Evolutionary conservation across 768 basidiomycete species (phyloP).

Genomic region (Suillus plorans): DNA sequence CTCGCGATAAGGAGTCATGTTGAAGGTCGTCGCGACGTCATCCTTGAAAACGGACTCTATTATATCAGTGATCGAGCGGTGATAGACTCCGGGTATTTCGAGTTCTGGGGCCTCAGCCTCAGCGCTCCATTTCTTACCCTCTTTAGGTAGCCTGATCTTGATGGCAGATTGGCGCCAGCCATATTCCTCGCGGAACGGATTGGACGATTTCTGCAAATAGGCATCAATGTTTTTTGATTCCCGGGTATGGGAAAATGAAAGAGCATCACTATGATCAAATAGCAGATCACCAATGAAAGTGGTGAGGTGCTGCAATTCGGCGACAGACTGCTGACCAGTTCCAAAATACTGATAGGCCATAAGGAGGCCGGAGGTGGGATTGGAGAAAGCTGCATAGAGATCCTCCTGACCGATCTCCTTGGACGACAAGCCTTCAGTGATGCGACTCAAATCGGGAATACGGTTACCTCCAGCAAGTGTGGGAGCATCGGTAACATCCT

Average conservation of each 20-base stretch:
- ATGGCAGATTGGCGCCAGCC: constrained; percentile 23
- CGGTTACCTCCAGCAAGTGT: not conserved
- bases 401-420: not conserved
- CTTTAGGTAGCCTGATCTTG: constrained; percentile 13
- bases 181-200: constrained; percentile 11
- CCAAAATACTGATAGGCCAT: constrained; percentile 32
- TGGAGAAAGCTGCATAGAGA: constrained; percentile 17
- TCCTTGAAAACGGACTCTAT: constrained; percentile 3
- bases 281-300: constrained; percentile 22
- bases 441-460: not conserved
- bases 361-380: constrained; percentile 24
- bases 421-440: not conserved
- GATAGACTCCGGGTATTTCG: not conserved
- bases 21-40: not conserved
- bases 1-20: constrained; percentile 7
- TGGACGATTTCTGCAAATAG: constrained; percentile 6
- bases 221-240: constrained; percentile 5
- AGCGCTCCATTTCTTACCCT: not conserved
- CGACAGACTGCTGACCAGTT: constrained; percentile 25
- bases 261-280: constrained; percentile 22
- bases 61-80: constrained; percentile 1
- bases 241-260: constrained; percentile 14
- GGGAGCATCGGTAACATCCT: constrained; percentile 1
- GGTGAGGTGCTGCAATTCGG: constrained; percentile 25
- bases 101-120: constrained; percentile 5